phyloP scores from a whole-genome alignment of 352 stramenopile species.

The Pythium periplocum region DNA sequence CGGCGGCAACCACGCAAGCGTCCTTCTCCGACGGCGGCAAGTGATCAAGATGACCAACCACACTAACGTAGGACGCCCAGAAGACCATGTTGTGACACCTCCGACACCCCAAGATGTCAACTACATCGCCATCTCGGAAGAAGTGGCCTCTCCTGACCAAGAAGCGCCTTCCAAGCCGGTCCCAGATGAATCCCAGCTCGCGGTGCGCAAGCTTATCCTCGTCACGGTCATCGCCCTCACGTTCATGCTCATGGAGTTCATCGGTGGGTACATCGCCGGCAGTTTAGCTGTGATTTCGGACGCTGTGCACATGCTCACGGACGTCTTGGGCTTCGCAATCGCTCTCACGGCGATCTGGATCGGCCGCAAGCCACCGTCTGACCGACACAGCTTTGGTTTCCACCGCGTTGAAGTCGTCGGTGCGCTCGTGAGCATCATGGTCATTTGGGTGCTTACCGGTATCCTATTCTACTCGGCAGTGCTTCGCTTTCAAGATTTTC shows the following conservation, averaged over 20 bases:
- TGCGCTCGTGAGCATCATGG: conserved; percentile 91
- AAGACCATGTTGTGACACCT: too few species aligned
- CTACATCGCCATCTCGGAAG: too few species aligned
- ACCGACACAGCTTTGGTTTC: conserved; percentile 90
- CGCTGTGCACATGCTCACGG: conserved; percentile 72
- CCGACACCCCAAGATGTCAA: too few species aligned
- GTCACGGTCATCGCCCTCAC: conserved; percentile 78
- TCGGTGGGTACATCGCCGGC: conserved; percentile 91
- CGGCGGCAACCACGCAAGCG: too few species aligned
- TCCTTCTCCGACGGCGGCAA: too few species aligned
- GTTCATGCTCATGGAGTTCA: conserved; percentile 97
- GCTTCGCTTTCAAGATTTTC: conserved; percentile 73
- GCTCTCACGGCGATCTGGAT: conserved; percentile 81
- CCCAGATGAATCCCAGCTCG: conserved; percentile 25
- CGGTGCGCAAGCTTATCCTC: conserved; percentile 64
- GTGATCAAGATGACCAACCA: too few species aligned
- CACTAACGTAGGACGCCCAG: too few species aligned
- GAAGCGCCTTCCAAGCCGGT: too few species aligned
- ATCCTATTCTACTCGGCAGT: conserved; percentile 94
- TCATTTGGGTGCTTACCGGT: conserved; percentile 93
- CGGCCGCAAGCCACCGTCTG: conserved; percentile 44
- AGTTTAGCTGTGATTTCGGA: conserved; percentile 95
- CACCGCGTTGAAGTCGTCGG: conserved; percentile 95
- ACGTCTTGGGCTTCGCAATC: conserved; percentile 78
- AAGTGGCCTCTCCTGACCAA: too few species aligned